phyloP scores from a whole-genome alignment of 768 basidiomycete genomes.

The Hygrophorus pudorinus region DNA sequence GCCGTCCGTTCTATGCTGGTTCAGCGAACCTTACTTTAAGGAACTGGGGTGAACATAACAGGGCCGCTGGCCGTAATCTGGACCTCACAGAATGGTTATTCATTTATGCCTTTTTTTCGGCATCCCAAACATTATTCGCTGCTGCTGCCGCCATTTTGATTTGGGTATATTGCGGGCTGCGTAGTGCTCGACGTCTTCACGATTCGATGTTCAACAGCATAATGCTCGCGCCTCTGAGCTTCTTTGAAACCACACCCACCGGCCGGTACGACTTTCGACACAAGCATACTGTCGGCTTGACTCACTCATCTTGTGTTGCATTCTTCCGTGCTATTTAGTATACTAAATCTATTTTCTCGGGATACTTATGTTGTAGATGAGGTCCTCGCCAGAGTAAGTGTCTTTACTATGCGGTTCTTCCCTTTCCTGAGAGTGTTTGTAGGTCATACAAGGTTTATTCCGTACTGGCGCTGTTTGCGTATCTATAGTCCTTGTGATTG shows the following conservation, averaged over 20 bases:
- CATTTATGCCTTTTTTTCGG: constrained; percentile 58
- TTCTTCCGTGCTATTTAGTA: constrained; percentile 29
- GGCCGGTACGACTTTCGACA: constrained; percentile 44
- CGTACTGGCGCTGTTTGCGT: constrained; percentile 51
- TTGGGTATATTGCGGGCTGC: constrained; percentile 68
- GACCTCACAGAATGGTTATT: constrained; percentile 52
- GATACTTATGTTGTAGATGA: constrained; percentile 86
- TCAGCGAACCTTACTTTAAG: constrained; percentile 59
- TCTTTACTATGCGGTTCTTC: not conserved
- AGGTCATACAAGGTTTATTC: constrained; percentile 55
- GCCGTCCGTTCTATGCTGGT: constrained; percentile 22
- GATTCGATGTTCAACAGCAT: constrained; percentile 73
- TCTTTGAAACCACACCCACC: constrained; percentile 84
- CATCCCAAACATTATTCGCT: constrained; percentile 44
- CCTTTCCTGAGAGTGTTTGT: not conserved
- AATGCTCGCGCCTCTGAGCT: constrained; percentile 74
- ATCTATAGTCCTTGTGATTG: constrained; percentile 65
- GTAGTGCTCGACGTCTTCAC: constrained; percentile 67
- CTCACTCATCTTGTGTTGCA: not conserved
- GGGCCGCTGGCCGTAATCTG: constrained; percentile 41
- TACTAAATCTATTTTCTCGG: constrained; percentile 85
- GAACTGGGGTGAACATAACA: constrained; percentile 76
- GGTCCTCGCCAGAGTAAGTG: constrained; percentile 49
- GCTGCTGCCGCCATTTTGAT: constrained; percentile 54
- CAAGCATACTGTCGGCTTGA: not conserved